phyloP scores from a whole-genome alignment of 768 basidiomycete species.

The Chalciporus piperatus region DNA sequence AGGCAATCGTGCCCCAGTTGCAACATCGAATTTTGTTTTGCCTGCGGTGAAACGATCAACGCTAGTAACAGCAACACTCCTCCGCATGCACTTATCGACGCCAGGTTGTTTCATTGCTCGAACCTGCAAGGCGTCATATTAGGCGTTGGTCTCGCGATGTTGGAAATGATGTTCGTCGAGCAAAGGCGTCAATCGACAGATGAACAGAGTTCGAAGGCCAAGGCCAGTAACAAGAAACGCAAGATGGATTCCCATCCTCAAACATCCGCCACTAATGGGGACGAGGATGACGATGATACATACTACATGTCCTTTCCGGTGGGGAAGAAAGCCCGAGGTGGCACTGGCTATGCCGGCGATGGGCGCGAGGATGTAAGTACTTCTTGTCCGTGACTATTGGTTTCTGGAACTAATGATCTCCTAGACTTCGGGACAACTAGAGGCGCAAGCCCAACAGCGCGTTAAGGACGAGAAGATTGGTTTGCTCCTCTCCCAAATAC shows the following conservation, averaged over 20 bases:
- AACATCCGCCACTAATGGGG: slow-evolving; percentile 28
- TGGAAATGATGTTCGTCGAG: slow-evolving; percentile 70
- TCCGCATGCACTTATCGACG: slow-evolving; percentile 44
- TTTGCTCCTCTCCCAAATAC: slow-evolving; percentile 62
- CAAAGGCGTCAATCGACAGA: slow-evolving; percentile 39
- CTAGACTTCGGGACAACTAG: slow-evolving; percentile 76
- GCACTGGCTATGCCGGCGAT: slow-evolving; percentile 85
- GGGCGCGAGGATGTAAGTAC: slow-evolving; percentile 78
- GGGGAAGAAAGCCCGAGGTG: slow-evolving; percentile 71
- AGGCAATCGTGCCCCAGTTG: slow-evolving; percentile 63
- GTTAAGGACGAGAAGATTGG: slow-evolving; percentile 74
- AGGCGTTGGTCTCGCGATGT: slow-evolving; percentile 86
- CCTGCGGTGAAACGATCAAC: slow-evolving; percentile 68
- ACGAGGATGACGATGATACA: slow-evolving; percentile 55
- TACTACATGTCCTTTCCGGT: slow-evolving; percentile 40
- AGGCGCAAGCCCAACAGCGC: slow-evolving; percentile 71
- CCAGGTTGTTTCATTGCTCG: slow-evolving; percentile 82
- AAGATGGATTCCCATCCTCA: slow-evolving; percentile 33
- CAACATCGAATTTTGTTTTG: slow-evolving; percentile 61
- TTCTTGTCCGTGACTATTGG: not conserved
- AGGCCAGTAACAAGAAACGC: slow-evolving; percentile 38
- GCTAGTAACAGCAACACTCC: slow-evolving; percentile 44
- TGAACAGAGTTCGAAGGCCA: slow-evolving; percentile 27
- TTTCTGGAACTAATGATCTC: slow-evolving; percentile 5
- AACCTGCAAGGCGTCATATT: slow-evolving; percentile 87